Evolutionary conservation across 1,284 basidiomycete species (phyloP).

Genomic region (Stereum hirsutum): DNA sequence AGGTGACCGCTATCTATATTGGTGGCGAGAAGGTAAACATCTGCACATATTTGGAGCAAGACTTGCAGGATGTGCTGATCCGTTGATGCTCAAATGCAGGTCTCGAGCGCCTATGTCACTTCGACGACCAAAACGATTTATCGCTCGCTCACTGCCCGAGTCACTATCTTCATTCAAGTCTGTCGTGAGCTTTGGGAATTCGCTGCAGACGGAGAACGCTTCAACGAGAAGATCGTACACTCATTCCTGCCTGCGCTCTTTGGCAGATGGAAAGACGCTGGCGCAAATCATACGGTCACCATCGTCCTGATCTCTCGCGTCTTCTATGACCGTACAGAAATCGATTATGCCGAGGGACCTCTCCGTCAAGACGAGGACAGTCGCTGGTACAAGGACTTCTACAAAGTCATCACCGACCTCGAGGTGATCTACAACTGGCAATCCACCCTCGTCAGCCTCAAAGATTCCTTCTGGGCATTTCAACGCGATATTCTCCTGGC

Average conservation of each 20-base stretch:
- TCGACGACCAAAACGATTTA: conserved; percentile 84
- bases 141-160: conserved; percentile 85
- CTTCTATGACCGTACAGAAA: conserved; percentile 81
- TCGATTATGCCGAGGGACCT: conserved; percentile 70
- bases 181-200: conserved; percentile 97
- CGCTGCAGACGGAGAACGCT: conserved; percentile 91
- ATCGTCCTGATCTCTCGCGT: conserved; percentile 94
- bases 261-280: conserved; percentile 69
- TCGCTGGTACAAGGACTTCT: conserved; percentile 93
- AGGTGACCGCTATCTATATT: conserved; percentile 70
- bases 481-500: conserved; percentile 82
- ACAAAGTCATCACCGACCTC: conserved; percentile 89
- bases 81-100: conserved; percentile 29
- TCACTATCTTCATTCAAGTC: conserved; percentile 92
- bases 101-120: conserved; percentile 77
- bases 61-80: too few relatives aligned
- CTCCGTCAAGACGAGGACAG: conserved; percentile 65
- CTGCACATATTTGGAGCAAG: too few relatives aligned
- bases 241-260: conserved; percentile 86
- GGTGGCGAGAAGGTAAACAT: conserved; percentile 46
- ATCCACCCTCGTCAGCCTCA: conserved; percentile 77
- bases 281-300: conserved; percentile 90
- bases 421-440: conserved; percentile 87
- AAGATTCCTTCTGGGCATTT: conserved; percentile 82
- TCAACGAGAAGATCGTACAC: conserved; percentile 94